Conservation (phyloP, 768 basidiomycete genomes). For the Hortiboletus campestris region DNA sequence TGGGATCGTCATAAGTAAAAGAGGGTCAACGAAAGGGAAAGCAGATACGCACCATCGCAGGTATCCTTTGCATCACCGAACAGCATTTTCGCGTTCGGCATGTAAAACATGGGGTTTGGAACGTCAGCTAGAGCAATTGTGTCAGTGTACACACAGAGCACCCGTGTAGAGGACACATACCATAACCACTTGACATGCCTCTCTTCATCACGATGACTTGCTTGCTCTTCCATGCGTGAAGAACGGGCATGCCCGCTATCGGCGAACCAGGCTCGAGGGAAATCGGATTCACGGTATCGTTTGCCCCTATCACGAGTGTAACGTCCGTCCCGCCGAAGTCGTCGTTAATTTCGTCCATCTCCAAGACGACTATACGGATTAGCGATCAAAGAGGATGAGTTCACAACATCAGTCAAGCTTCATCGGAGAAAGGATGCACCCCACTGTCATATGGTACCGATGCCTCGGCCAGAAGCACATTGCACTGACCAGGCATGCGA, state of each 20-base stretch:
- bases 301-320: conserved; percentile 89
- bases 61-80: conserved; percentile 92
- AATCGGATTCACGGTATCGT: conserved; percentile 91
- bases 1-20: conserved; percentile 21
- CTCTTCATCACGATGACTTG: conserved; percentile 92
- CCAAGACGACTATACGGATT: conserved; percentile 63
- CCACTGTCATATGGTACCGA: conserved; percentile 87
- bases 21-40: not conserved
- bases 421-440: conserved; percentile 21
- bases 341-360: conserved; percentile 95
- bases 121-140: conserved; percentile 62
- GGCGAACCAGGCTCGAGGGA: conserved; percentile 83
- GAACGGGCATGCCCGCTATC: conserved; percentile 90
- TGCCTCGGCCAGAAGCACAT: conserved; percentile 88
- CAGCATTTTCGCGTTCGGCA: conserved; percentile 86
- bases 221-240: conserved; percentile 92
- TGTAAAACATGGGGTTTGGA: conserved; percentile 93
- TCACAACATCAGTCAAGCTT: not conserved
- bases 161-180: conserved; percentile 36
- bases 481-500: conserved; percentile 92
- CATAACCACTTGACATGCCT: conserved; percentile 85
- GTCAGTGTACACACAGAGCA: not conserved
- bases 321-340: conserved; percentile 87
- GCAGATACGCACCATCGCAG: conserved; percentile 63
- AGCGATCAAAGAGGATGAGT: not conserved